Conservation (phyloP, 805 yeast genomes). For the Candida koratica region DNA sequence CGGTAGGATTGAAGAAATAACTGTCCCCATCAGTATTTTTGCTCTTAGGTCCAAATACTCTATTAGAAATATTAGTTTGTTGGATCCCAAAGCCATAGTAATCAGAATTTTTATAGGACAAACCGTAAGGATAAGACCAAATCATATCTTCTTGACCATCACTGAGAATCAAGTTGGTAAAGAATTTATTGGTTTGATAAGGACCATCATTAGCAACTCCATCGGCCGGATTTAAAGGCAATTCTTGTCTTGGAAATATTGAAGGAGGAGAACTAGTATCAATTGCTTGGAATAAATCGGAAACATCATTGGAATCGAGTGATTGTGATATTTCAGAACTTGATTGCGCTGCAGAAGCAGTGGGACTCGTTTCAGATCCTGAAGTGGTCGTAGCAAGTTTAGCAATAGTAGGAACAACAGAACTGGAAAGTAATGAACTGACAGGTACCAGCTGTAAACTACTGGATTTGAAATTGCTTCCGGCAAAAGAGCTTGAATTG, state of each 20-base stretch:
- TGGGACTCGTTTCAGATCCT: conserved; percentile 3
- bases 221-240: conserved; percentile 44
- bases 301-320: conserved; percentile 17
- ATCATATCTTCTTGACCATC: conserved; percentile 45
- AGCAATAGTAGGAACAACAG: conserved; percentile 5
- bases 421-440: conserved; percentile 1
- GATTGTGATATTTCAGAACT: conserved; percentile 11
- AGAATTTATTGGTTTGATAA: conserved; percentile 74
- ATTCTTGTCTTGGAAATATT: conserved; percentile 42
- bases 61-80: conserved; percentile 45
- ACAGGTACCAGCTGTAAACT: too few relatives aligned
- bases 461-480: background rate
- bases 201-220: conserved; percentile 43
- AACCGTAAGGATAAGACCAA: conserved; percentile 64
- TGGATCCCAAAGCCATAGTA: conserved; percentile 61
- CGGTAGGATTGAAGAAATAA: conserved; percentile 55
- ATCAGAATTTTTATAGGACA: conserved; percentile 48
- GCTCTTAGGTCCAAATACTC: conserved; percentile 46
- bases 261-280: conserved; percentile 34
- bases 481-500: conserved; percentile 5
- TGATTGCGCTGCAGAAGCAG: conserved; percentile 6
- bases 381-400: conserved; percentile 5
- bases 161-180: conserved; percentile 49
- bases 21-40: conserved; percentile 42
- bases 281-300: conserved; percentile 48